Percentiles rank a stretch among this genome's conserved stretches.
phyloP scores from a whole-genome alignment of 2,329 filamentous ascomycete genomes.

The Neurospora sp. region DNA sequence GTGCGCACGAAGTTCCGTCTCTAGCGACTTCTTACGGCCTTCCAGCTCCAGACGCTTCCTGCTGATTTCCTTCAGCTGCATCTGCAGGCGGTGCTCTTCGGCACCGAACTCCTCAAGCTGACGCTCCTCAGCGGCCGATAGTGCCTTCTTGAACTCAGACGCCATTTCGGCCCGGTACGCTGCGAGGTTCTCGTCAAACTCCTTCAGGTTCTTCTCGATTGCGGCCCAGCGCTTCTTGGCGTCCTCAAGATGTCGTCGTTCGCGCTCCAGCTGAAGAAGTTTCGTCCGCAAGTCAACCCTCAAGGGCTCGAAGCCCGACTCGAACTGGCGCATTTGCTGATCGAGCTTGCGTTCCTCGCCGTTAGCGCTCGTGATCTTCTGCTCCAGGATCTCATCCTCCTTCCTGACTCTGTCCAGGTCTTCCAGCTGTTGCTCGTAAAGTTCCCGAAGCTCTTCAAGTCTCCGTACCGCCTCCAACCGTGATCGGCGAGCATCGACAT shows the following conservation, averaged over 20 bases:
- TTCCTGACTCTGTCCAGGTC: slow-evolving; percentile 56
- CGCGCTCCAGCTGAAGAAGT: slow-evolving; percentile 62
- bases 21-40: slow-evolving; percentile 69
- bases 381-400: slow-evolving; percentile 70
- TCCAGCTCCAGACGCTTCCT: slow-evolving; percentile 68
- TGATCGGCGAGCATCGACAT: slow-evolving; percentile 76
- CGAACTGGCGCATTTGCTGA: slow-evolving; percentile 66
- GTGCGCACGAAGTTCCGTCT: slow-evolving; percentile 83
- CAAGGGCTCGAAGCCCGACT: slow-evolving; percentile 73
- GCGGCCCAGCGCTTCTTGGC: slow-evolving; percentile 56
- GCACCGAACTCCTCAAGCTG: slow-evolving; percentile 63
- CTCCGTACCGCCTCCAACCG: slow-evolving; percentile 75
- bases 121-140: slow-evolving; percentile 73
- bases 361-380: slow-evolving; percentile 80
- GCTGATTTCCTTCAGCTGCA: slow-evolving; percentile 67
- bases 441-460: slow-evolving; percentile 63
- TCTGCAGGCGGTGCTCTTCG: slow-evolving; percentile 63
- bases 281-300: slow-evolving; percentile 68
- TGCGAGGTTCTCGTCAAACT: slow-evolving; percentile 63
- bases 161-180: slow-evolving; percentile 72
- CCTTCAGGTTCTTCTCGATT: slow-evolving; percentile 65
- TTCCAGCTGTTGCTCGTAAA: slow-evolving; percentile 58
- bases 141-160: slow-evolving; percentile 85
- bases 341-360: slow-evolving; percentile 76
- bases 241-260: slow-evolving; percentile 62